Evolutionary conservation across 129 eudicot genomes (phyloP), one percentile per base, ranked within the genome.

Genomic region (Sambucus nigra): DNA sequence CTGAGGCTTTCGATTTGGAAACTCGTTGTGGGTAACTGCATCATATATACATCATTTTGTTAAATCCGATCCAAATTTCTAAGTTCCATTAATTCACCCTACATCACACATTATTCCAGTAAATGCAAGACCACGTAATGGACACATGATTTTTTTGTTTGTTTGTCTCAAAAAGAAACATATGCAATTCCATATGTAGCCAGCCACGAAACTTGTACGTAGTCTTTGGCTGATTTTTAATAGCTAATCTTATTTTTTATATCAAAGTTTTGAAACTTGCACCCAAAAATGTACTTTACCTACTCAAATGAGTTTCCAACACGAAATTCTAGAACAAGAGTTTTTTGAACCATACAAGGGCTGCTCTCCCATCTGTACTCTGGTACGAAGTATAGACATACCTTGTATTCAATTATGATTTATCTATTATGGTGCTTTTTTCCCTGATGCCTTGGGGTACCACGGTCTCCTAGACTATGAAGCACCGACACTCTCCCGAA

Each of bases 11-110:
- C 47, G 68, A 62, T 61, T 91, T 91, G 27, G 99, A 91, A 29
- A 91, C 99, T 50, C 99, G 86, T 64, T 86, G 99, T 11, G 99
- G 99, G 53, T 91, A 91, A 33, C 99, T 91, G 87, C 76, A 77
- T 45, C 28, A 58, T 19, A 66, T 20, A 51, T n/a, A 16, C 28
- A 7, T 2, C 6, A 26, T 3, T 6, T 14, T n/a, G 67, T 61
- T 22, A 69, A 35, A 48, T 25, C n/a, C 45, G 16, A 57, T n/a
- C n/a, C 8, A 31, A 40, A 40, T 31, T 9, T 3, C 38, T 9
- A 31, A 3, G 5, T 31, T 31, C 38, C 5, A 31, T 9, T 31
- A 31, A 31, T 31, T 31, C 38, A 31, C 38, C 38, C 38, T 31
- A 31, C 38, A 31, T 9, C 9, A 31, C 5, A 35, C 13, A 35